Base-by-base conservation (phyloP, 306 rosid genomes). In the Trifolium fragiferum region DNA sequence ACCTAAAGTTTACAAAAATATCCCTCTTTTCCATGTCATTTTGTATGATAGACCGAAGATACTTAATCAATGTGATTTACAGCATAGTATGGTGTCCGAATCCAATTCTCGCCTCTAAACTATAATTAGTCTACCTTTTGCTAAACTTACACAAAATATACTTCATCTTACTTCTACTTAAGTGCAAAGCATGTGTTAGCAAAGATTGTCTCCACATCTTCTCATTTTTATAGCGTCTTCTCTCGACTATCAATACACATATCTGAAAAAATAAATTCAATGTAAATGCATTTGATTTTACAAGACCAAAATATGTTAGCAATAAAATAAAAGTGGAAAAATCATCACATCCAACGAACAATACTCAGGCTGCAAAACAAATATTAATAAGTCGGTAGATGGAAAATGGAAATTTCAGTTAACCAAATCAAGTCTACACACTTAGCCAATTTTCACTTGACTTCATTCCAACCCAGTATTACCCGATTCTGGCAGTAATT, bases 281-380 rank as follows among this genome's bases (percentile, higher is more conserved):
- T 12, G 44, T 51, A 37, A 37, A 64, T 2, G 10, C 61, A 61
- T 30, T 74, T 63, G 20, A 74, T 25, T 41, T 74, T 62, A 30
- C 49, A 30, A 7, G 15, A 76, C 27, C 66, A 23, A 23, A 37
- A 66, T 38, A 2, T 23, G 32, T 54, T n/a, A 54, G 58, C 33
- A 20, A 54, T 20, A 21, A 51, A 65, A 41, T 13, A 76, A 76
- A 33, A 74, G 57, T 25, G 32, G 51, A 38, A 75, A 75, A 64
- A 21, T 37, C 30, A 64, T 75, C 11, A 2, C 32, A 65, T 15
- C 18, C 13, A 63, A 75, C 65, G 71, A 65, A 51, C 43, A 38
- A 66, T 35, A 30, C 15, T 65, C 41, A 54, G 20, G 68, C 32
- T 9, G 58, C 27, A 54, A 35, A 20, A 66, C 41, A 38, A 21